Evolutionary conservation across 2,329 filamentous ascomycete species (phyloP).

Genomic region (Cephalotrichum gorgonifer): DNA sequence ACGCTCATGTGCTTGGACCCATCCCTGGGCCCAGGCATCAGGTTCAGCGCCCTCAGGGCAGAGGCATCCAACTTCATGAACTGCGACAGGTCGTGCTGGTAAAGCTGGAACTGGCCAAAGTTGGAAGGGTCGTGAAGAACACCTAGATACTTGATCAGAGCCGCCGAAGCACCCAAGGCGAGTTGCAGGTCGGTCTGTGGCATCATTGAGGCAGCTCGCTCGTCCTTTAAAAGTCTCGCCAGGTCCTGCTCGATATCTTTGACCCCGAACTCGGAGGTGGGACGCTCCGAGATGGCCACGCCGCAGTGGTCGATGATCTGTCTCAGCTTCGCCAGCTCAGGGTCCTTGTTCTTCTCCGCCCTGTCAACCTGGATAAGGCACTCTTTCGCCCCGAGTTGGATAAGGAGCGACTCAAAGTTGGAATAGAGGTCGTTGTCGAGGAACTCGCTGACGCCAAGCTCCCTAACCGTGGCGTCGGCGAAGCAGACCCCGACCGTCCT

Average conservation of each 20-base stretch:
- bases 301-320: constrained; percentile 89
- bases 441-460: constrained; percentile 94
- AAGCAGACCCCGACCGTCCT: constrained; percentile 91
- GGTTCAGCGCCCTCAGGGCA: constrained; percentile 83
- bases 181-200: constrained; percentile 89
- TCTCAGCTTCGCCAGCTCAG: constrained; percentile 76
- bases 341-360: constrained; percentile 73
- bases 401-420: constrained; percentile 92
- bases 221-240: constrained; percentile 76
- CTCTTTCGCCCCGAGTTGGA: constrained; percentile 92
- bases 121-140: constrained; percentile 87
- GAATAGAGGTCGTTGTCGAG: constrained; percentile 98
- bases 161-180: constrained; percentile 89
- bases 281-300: constrained; percentile 76
- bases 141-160: constrained; percentile 87
- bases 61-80: constrained; percentile 98
- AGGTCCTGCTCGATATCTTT: constrained; percentile 96
- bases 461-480: constrained; percentile 89
- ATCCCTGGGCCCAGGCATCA: constrained; percentile 92
- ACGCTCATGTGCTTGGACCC: constrained; percentile 97
- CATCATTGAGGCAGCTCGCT: constrained; percentile 63
- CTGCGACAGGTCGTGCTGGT: constrained; percentile 92
- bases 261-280: constrained; percentile 66
- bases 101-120: constrained; percentile 93
- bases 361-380: constrained; percentile 77